These are phyloP conservation scores for Fusarium subtropicale DNA, from an alignment of 2,329 filamentous ascomycete genomes.

Conservation along the genomic window DNA sequence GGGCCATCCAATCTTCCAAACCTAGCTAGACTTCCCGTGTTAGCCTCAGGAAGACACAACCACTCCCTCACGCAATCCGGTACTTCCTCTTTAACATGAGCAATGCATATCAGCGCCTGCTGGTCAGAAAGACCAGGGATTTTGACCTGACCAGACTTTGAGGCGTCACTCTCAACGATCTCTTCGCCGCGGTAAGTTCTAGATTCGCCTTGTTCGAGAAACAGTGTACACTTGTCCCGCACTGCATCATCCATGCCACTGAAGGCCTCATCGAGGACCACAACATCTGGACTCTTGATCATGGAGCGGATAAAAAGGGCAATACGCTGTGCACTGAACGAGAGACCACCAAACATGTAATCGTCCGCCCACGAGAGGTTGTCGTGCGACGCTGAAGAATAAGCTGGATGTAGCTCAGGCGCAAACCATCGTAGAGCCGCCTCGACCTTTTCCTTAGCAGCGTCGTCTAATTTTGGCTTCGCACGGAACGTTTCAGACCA, in stretches of 20 bases:
- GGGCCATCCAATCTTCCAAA: slow-evolving; percentile 74
- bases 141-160: slow-evolving; percentile 58
- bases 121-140: slow-evolving; percentile 72
- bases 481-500: slow-evolving; percentile 90
- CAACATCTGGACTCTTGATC: slow-evolving; percentile 82
- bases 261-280: slow-evolving; percentile 89
- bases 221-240: slow-evolving; percentile 87
- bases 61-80: slow-evolving; percentile 85
- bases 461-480: slow-evolving; percentile 71
- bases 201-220: slow-evolving; percentile 74
- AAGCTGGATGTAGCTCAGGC: slow-evolving; percentile 74
- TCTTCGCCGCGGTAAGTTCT: slow-evolving; percentile 55
- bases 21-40: slow-evolving; percentile 68
- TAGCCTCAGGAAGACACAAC: slow-evolving; percentile 85
- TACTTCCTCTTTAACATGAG: slow-evolving; percentile 90
- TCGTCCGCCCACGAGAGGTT: slow-evolving; percentile 73
- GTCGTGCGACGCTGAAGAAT: slow-evolving; percentile 42
- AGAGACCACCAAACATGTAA: slow-evolving; percentile 76
- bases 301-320: slow-evolving; percentile 85
- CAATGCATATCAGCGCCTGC: slow-evolving; percentile 92
- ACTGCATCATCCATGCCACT: slow-evolving; percentile 85
- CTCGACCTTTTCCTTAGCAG: slow-evolving; percentile 71
- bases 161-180: slow-evolving; percentile 60
- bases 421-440: slow-evolving; percentile 82
- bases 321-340: slow-evolving; percentile 86